Evolutionary conservation across 1,284 basidiomycete genomes (phyloP), one percentile per base, ranked within the genome.

Genomic region (Ceratobasidium sp.): DNA sequence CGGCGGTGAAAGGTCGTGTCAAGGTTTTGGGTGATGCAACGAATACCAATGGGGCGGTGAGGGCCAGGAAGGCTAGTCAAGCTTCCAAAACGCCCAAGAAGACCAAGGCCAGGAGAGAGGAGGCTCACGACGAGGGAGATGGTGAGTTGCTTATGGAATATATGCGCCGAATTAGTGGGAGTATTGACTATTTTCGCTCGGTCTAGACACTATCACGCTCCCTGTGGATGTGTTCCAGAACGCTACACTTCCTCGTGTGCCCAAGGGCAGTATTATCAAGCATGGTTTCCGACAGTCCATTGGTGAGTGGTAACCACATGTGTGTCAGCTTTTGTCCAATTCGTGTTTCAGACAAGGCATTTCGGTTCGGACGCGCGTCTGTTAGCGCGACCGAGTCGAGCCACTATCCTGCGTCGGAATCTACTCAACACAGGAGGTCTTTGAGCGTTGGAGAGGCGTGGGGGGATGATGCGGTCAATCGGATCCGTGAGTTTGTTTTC

Each of bases 381-480:
- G 60, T 66, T 14, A 55, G 68, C 62, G 59, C 77, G 35, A 66
- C 60, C 20, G 64, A 69, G 48, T 66, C 62, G n/a, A 65, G 5
- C 27, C 77, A 57, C 38, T 64, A 46, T 35, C 48, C 60, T n/a
- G 50, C 62, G 18, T 64, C 71, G 10, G 71, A 75, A 44, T 23
- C 38, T 10, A 38, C 59, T 16, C 69, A 57, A 52, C 69, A 38
- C 59, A 71, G 50, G 62, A 69, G 69, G 16, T 66, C 65, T 33
- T 54, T 68, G 23, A 67, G 55, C 2, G 71, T 70, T 46, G 69
- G 87, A 50, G 87, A 88, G 59, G 84, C 87, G 94, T 81, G 86
- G 93, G 35, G 35, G 27, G 75, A 90, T 94, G 90, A 88, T 89
- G 0, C 85, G 90, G 70, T 94, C 93, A 93, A 91, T 93, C 84